Evolutionary conservation across 331 rosid genomes (phyloP).

Genomic region (Pyrus hybrid): DNA sequence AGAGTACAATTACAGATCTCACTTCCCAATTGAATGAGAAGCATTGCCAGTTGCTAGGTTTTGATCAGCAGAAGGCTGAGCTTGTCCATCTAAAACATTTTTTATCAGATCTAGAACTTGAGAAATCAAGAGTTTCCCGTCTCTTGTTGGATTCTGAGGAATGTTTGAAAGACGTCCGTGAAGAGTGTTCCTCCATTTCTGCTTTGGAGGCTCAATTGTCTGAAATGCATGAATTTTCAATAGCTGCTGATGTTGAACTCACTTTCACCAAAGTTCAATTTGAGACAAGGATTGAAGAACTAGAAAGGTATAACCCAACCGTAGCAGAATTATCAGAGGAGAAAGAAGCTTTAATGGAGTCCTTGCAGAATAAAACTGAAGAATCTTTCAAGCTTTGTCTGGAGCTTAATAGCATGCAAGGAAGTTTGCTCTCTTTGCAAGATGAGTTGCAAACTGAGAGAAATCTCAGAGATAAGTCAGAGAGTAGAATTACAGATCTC

Average conservation of each 20-base stretch:
- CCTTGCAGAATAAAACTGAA: slow-evolving; percentile 46
- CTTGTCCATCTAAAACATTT: slow-evolving; percentile 50
- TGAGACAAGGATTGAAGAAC: slow-evolving; percentile 39
- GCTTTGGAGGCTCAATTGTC: slow-evolving; percentile 49
- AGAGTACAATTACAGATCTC: slow-evolving; percentile 45
- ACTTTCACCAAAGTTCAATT: slow-evolving; percentile 20
- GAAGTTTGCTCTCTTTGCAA: slow-evolving; percentile 30
- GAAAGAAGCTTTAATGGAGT: slow-evolving; percentile 45
- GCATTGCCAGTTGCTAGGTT: slow-evolving; percentile 43
- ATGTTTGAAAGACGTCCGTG: slow-evolving; percentile 33
- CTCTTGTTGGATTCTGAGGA: slow-evolving; percentile 46
- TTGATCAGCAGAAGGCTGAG: slow-evolving; percentile 52
- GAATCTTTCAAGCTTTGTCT: slow-evolving; percentile 47
- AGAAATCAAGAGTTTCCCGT: slow-evolving; percentile 51
- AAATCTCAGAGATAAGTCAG: no score
- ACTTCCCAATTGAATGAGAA: slow-evolving; percentile 53
- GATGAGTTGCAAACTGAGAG: slow-evolving; percentile 55
- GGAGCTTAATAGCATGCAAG: slow-evolving; percentile 45
- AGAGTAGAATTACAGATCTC: no score
- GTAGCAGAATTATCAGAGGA: slow-evolving; percentile 39
- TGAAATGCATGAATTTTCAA: slow-evolving; percentile 51
- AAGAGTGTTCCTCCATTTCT: slow-evolving; percentile 42
- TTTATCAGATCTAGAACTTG: slow-evolving; percentile 48
- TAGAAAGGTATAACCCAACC: slow-evolving; percentile 44
- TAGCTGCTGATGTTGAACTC: slow-evolving; percentile 51